These are phyloP conservation scores for Suhomyces chickasaworum DNA, from an alignment of 1,139 yeast species.

Conservation along the genomic window DNA sequence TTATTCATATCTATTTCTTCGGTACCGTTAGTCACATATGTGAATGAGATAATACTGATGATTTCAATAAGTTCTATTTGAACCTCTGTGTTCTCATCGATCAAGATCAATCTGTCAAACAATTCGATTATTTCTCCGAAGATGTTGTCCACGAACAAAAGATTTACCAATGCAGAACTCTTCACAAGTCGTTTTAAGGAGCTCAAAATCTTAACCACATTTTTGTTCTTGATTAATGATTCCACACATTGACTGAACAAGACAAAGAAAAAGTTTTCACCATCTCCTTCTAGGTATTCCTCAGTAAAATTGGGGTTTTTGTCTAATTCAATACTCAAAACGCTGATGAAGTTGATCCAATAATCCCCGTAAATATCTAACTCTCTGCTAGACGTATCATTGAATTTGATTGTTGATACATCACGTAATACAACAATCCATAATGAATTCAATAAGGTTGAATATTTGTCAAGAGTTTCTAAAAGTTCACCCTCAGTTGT, in stretches of 20 bases:
- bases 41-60: constrained; percentile 50
- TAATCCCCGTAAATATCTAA: constrained; percentile 59
- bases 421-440: constrained; percentile 83
- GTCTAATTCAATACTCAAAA: constrained; percentile 67
- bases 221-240: constrained; percentile 52
- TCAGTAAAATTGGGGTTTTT: constrained; percentile 47
- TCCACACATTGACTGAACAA: constrained; percentile 85
- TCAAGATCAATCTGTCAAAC: constrained; percentile 69
- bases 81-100: constrained; percentile 55
- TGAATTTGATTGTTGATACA: constrained; percentile 67
- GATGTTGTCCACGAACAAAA: constrained; percentile 66
- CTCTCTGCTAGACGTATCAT: constrained; percentile 50
- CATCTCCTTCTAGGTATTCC: constrained; percentile 57
- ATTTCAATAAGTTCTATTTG: constrained; percentile 58
- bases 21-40: constrained; percentile 22
- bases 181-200: constrained; percentile 62
- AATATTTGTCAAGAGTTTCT: constrained; percentile 58
- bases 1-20: constrained; percentile 20
- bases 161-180: constrained; percentile 57
- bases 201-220: constrained; percentile 46
- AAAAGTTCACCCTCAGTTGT: constrained; percentile 36
- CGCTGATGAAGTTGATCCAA: constrained; percentile 82
- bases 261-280: constrained; percentile 75
- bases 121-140: constrained; percentile 77
- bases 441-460: constrained; percentile 62